Evolutionary conservation across 2,329 filamentous ascomycete species (phyloP), one percentile per base, ranked within the genome.

Genomic region (Dothiorella sarmentorum): DNA sequence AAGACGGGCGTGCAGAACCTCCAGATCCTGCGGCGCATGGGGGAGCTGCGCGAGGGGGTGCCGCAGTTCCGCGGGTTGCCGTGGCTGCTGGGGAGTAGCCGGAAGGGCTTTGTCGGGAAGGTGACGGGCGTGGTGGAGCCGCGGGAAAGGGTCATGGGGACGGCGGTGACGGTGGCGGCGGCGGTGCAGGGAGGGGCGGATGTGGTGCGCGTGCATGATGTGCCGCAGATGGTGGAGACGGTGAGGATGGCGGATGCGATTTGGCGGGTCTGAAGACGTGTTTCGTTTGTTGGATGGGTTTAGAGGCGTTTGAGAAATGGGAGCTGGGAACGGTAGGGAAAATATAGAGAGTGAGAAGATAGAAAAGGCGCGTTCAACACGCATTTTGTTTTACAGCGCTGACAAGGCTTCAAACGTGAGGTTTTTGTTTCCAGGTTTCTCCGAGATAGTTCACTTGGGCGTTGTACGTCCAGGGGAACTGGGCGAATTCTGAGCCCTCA

Each of bases 121-220:
- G 81, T 96, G 29, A 96, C 92, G 0, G 90, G 88, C 0, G 89
- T 91, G 1, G 73, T 82, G 61, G 83, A 85, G 65, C 84, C 91
- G 0, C 81, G 79, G 61, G 83, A 91, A 65, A 82, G 93, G 62
- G 80, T 82, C 7, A 94, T 87, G 85, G 94, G 94, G 10, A 97
- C 94, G 2, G 92, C 91, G 10, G 91, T 90, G 10, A 90, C 91
- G 0, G 89, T 97, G 7, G 87, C 89, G 3, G 91, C 91, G 6
- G 90, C 91, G 44, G 82, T 99, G 27, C 85, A 88, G 61, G 90
- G 90, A 6, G 94, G 94, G 2, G 92, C 92, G 22, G 92, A 97
- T 77, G 85, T 99, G 60, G 87, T 97, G 44, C 82, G 94, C 53
- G 91, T 99, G 40, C 94, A 99, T 75, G 93, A 97, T 76, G 89